A percentile compares a stretch with the other conserved stretches of the same genome.
phyloP scores from a whole-genome alignment of 2,329 filamentous ascomycete genomes.

The Diaporthe citrichinensis region DNA sequence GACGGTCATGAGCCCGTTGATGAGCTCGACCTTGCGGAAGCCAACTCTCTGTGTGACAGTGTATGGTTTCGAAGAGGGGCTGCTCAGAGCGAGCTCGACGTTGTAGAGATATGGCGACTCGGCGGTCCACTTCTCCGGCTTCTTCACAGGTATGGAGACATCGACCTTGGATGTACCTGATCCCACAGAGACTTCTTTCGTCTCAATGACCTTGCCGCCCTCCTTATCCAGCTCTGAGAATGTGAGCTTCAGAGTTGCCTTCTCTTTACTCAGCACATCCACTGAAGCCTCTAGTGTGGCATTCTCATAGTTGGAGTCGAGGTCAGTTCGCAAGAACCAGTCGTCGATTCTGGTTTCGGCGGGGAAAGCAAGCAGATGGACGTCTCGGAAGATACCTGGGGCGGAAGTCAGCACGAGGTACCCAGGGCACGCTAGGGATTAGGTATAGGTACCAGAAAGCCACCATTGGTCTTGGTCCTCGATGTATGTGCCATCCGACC shows the following conservation, averaged over 20 bases:
- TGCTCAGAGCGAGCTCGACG: conserved; percentile 59
- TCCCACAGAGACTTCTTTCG: conserved; percentile 46
- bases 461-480: conserved; percentile 81
- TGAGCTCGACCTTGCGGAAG: conserved; percentile 75
- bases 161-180: conserved; percentile 55
- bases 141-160: conserved; percentile 59
- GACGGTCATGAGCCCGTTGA: conserved; percentile 71
- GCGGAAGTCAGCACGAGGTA: not conserved
- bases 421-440: not conserved
- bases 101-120: conserved; percentile 75
- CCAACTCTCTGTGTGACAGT: conserved; percentile 69
- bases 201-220: conserved; percentile 51
- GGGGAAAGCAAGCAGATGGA: conserved; percentile 72
- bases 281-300: conserved; percentile 65
- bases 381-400: conserved; percentile 75
- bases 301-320: conserved; percentile 66
- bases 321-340: conserved; percentile 67
- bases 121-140: conserved; percentile 78
- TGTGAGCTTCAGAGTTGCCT: conserved; percentile 56
- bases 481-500: conserved; percentile 77
- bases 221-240: conserved; percentile 57
- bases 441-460: conserved; percentile 63
- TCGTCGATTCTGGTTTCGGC: conserved; percentile 66
- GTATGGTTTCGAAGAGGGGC: conserved; percentile 49
- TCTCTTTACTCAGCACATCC: conserved; percentile 53